Base-by-base conservation (phyloP, 2,329 filamentous ascomycete genomes). In the Trichoderma asperellum region DNA sequence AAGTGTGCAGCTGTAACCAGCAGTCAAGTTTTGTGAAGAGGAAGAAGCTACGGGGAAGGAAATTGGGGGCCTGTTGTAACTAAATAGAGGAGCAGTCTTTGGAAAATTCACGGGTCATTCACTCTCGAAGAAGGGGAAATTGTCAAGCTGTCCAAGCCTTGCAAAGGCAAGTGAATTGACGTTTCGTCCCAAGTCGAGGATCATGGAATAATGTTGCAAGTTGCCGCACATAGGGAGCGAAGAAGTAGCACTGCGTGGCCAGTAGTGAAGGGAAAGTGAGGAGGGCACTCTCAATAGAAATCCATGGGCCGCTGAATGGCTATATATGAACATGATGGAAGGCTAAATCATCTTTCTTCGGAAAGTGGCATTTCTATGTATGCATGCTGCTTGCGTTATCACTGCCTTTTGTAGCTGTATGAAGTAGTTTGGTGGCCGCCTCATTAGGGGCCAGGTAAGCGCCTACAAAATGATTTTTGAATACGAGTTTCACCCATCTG, bases 181-280 rank as follows among this genome's bases (percentile, higher is more conserved):
- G 40, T 59, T 67, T 67, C 40, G 40, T 59, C 64, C 21, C 29
- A 52, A 66, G 63, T 59, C 16, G 32, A 59, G 37, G 40, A 56
- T 21, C 16, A 12, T 40, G 35, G 40, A n/a, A 55, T 21, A 29
- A 14, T 34, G 37, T 52, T 40, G 21, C n/a, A 35, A 21, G 55
- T 8, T n/a, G 40, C 29, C n/a, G 60, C 29, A 34, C 24, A 37
- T 29, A 52, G 37, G 29, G 63, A 58, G 55, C 35, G 63, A 67
- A 58, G 57, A 52, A 10, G 64, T 29, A 27, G 49, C 40, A n/a
- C 16, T 55, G 49, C 16, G 37, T 32, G 24, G 34, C 14, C 14
- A 4, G 37, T 24, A 14, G 47, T 4, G 29, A 40, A 24, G n/a
- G n/a, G 21, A 35, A 35, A 47, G 27, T 16, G 43, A 21, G 37